A percentile compares a stretch with the other conserved stretches of the same genome.
These are phyloP conservation scores for Phytophthora ohioensis DNA, from an alignment of 352 stramenopile genomes.

Conservation along the genomic window DNA sequence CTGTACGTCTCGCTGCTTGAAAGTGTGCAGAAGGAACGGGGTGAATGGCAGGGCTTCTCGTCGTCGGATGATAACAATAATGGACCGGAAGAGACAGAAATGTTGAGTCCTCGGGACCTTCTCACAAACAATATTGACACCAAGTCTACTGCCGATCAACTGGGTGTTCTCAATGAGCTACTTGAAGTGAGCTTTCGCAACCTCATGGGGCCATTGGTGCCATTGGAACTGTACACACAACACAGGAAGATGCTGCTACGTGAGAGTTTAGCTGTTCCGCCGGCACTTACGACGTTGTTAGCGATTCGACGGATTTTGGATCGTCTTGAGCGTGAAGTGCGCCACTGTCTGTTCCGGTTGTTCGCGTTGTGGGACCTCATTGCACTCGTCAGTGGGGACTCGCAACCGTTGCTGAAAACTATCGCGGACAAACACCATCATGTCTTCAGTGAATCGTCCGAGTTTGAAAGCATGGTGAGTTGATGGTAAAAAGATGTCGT, in stretches of 20 bases:
- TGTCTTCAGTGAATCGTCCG: conserved; percentile 67
- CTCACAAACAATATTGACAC: conserved; percentile 23
- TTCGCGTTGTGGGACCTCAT: conserved; percentile 64
- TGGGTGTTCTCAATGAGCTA: conserved; percentile 64
- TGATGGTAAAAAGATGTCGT: too few species aligned
- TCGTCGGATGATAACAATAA: conserved; percentile 33
- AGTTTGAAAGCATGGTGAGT: conserved; percentile 71
- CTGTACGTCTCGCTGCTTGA: conserved; percentile 76
- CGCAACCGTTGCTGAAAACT: conserved; percentile 48
- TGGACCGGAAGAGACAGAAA: conserved; percentile 20
- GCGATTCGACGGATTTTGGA: conserved; percentile 57
- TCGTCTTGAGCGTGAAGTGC: conserved; percentile 55
- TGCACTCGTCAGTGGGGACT: conserved; percentile 42
- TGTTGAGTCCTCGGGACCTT: conserved; percentile 28
- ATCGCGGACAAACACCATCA: conserved; percentile 64
- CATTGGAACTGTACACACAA: conserved; percentile 51
- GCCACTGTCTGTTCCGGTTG: conserved; percentile 63
- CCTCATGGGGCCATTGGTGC: conserved; percentile 63
- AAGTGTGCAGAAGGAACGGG: conserved; percentile 68
- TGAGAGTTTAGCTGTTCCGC: conserved; percentile 50
- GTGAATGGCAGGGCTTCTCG: conserved; percentile 75
- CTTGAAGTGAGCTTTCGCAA: conserved; percentile 77
- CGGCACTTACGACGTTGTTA: conserved; percentile 51
- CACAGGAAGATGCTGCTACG: conserved; percentile 48
- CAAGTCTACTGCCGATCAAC: conserved; percentile 32